Evolutionary conservation across 202 grass and related monocot genomes (phyloP).

Genomic region (Saccharum hybrid): DNA sequence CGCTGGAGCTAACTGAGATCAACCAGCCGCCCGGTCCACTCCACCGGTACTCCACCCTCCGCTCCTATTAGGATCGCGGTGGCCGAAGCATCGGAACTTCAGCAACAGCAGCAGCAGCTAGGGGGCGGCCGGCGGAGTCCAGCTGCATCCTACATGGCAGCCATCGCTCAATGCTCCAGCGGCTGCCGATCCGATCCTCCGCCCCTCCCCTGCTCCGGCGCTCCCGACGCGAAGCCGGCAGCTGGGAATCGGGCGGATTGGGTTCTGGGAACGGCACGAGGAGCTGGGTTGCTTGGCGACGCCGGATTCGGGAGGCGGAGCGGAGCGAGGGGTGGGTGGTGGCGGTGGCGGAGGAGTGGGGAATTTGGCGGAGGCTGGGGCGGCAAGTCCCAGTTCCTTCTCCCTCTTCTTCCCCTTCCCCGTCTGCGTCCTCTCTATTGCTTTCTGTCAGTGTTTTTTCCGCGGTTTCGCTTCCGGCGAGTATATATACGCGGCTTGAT

Average conservation of each 20-base stretch:
- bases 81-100: conserved; percentile 25
- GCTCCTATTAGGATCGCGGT: conserved; percentile 48
- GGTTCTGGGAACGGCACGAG: conserved; percentile 17
- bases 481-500: conserved; percentile 12
- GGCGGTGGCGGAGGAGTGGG: conserved; percentile 41
- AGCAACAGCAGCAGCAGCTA: conserved; percentile 46
- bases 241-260: conserved; percentile 40
- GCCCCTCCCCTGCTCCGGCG: conserved; percentile 41
- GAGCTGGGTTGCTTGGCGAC: neutral
- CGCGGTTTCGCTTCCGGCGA: conserved; percentile 4
- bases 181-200: too few species aligned
- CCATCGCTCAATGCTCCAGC: conserved; percentile 56
- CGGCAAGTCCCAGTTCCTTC: conserved; percentile 58
- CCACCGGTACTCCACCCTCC: conserved; percentile 3
- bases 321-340: neutral
- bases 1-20: conserved; percentile 39
- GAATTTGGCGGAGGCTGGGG: conserved; percentile 43
- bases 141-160: conserved; percentile 54
- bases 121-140: conserved; percentile 52
- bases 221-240: conserved; percentile 1
- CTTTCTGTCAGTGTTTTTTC: conserved; percentile 28
- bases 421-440: conserved; percentile 44
- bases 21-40: conserved; percentile 36
- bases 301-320: conserved; percentile 25
- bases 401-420: conserved; percentile 44